Conservation (phyloP, 192 early-diverging fungal species). For the Linderina pennispora region DNA sequence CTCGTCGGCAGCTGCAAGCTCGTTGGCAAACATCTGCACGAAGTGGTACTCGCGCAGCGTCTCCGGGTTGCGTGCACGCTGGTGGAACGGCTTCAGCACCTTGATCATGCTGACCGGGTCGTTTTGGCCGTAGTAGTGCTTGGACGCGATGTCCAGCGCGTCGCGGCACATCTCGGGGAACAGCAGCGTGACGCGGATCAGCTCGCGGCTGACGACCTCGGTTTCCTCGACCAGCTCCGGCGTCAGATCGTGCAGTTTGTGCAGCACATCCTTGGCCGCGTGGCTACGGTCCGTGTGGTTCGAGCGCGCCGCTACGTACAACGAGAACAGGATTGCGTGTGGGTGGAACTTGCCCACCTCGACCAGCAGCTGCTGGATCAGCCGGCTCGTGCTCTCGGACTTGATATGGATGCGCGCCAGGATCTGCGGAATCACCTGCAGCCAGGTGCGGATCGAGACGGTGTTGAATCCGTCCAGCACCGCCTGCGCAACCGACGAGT, state of each 20-base stretch:
- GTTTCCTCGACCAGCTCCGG: constrained; percentile 80
- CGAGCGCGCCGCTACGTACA: constrained; percentile 92
- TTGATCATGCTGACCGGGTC: constrained; percentile 86
- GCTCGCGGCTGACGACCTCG: constrained; percentile 85
- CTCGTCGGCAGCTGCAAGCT: constrained; percentile 78
- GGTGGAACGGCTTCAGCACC: constrained; percentile 78
- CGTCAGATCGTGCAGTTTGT: constrained; percentile 79
- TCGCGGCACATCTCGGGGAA: constrained; percentile 98
- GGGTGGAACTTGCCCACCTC: constrained; percentile 94
- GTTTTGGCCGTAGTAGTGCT: constrained; percentile 68
- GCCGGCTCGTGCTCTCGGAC: constrained; percentile 62
- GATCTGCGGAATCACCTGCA: constrained; percentile 97
- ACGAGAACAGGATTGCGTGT: constrained; percentile 89
- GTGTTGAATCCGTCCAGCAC: constrained; percentile 75
- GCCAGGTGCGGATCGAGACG: constrained; percentile 89
- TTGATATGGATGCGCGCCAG: constrained; percentile 90
- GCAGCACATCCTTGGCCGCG: constrained; percentile 84
- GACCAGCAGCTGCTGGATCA: constrained; percentile 83
- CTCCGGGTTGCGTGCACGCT: constrained; percentile 62
- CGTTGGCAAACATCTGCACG: constrained; percentile 83
- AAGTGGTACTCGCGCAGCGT: constrained; percentile 87
- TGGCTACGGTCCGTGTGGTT: constrained; percentile 55
- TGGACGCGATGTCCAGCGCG: constrained; percentile 80
- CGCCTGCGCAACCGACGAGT: constrained; percentile 74
- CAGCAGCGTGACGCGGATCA: constrained; percentile 88